phyloP scores from a whole-genome alignment of 179 eudicot species.

The Spergularia azorica region DNA sequence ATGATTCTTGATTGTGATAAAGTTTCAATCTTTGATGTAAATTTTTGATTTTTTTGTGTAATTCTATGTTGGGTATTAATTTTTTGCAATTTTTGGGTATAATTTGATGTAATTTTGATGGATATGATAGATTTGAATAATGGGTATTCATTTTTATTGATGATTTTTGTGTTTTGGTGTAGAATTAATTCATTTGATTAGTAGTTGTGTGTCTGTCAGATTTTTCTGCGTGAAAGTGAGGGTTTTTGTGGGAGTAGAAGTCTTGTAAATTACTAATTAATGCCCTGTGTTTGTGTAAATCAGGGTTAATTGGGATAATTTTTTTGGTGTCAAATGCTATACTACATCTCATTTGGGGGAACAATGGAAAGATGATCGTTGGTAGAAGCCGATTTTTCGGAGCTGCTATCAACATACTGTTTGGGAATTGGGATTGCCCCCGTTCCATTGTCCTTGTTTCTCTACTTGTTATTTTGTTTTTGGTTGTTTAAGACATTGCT shows the following conservation, averaged over 20 bases:
- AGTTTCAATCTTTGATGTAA: not conserved
- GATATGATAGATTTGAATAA: not conserved
- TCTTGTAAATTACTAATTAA: slow-evolving; percentile 16
- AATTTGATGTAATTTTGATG: not conserved
- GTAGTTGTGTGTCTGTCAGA: not conserved
- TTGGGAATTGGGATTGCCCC: slow-evolving; percentile 12
- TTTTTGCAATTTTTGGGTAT: not conserved
- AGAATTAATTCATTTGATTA: not conserved
- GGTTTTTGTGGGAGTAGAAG: not conserved
- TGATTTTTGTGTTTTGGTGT: not conserved
- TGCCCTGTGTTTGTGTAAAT: slow-evolving; percentile 35
- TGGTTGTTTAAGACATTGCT: not conserved
- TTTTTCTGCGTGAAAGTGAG: slow-evolving; percentile 12
- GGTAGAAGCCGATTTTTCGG: slow-evolving; percentile 19
- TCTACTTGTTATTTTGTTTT: not conserved
- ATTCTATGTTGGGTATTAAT: not conserved
- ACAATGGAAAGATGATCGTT: slow-evolving; percentile 24
- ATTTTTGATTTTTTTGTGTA: not conserved
- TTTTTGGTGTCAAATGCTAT: not conserved
- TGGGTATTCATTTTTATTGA: no score
- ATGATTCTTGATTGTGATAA: not conserved
- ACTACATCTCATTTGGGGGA: slow-evolving; percentile 31
- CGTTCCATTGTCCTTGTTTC: not conserved
- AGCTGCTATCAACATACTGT: slow-evolving; percentile 29
- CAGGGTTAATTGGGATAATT: slow-evolving; percentile 15